A percentile compares a stretch with the other conserved stretches of the same genome.
Conservation (phyloP, 179 eudicot genomes). For the Silene coronaria region DNA sequence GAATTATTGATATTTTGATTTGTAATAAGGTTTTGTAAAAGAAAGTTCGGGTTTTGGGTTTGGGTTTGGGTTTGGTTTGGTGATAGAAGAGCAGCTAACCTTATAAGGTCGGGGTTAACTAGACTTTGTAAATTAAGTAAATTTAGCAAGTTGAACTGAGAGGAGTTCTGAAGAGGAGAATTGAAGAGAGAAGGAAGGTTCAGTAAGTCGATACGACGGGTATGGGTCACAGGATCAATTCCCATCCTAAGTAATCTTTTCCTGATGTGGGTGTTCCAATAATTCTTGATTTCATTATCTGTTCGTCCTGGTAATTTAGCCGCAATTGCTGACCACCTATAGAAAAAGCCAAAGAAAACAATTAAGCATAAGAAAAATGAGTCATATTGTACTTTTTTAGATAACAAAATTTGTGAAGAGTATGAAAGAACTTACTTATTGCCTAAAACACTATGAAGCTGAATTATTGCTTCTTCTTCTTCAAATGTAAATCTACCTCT, state of each 20-base stretch:
- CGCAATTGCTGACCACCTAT: constrained; percentile 94
- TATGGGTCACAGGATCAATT: constrained; percentile 87
- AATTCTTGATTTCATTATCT: constrained; percentile 85
- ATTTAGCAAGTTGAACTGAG: constrained; percentile 48
- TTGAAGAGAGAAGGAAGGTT: constrained; percentile 57
- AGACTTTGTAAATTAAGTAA: constrained; percentile 43
- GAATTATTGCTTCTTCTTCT: constrained; percentile 50
- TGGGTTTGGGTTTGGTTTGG: constrained; percentile 22
- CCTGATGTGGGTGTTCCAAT: constrained; percentile 85
- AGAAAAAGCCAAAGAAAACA: not conserved
- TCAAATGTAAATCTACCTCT: constrained; percentile 44
- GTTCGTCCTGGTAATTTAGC: constrained; percentile 85
- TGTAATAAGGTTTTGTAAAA: constrained; percentile 34
- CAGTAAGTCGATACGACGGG: constrained; percentile 66
- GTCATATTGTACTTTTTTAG: not conserved
- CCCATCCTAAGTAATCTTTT: constrained; percentile 80
- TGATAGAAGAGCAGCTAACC: constrained; percentile 47
- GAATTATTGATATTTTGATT: constrained; percentile 8
- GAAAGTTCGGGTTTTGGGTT: constrained; percentile 25
- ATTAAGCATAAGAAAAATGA: not conserved
- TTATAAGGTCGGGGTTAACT: constrained; percentile 54
- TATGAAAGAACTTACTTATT: constrained; percentile 29
- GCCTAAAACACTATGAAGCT: constrained; percentile 44
- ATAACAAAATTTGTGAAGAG: not conserved
- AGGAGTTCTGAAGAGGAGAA: constrained; percentile 34